phyloP scores from a whole-genome alignment of 768 basidiomycete species.

The Trichaptum fuscoviolaceum region DNA sequence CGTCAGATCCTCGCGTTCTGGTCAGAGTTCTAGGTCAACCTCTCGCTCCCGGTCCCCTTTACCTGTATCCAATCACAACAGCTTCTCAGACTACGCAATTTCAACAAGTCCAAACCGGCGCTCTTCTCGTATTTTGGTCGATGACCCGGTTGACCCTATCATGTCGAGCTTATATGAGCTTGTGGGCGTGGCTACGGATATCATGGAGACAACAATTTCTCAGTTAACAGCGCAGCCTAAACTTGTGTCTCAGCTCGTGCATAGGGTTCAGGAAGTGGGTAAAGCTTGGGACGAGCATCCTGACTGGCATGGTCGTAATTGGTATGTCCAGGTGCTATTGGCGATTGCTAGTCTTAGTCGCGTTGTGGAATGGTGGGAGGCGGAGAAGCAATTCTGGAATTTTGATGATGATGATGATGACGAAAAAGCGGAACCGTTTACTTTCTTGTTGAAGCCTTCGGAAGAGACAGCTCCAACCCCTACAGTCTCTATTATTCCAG shows the following conservation, averaged over 20 bases:
- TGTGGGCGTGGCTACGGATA: constrained; percentile 89
- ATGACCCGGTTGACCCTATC: constrained; percentile 85
- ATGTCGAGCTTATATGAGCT: constrained; percentile 88
- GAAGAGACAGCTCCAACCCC: constrained; percentile 49
- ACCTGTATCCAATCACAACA: constrained; percentile 54
- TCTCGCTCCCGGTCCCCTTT: constrained; percentile 93
- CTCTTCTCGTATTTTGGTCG: constrained; percentile 76
- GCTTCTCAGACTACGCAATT: constrained; percentile 48
- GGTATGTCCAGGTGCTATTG: constrained; percentile 96
- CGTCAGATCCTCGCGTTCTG: constrained; percentile 58
- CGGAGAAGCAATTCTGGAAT: constrained; percentile 99
- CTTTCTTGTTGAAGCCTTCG: constrained; percentile 89
- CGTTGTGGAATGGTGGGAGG: constrained; percentile 99
- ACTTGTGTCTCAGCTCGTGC: constrained; percentile 79
- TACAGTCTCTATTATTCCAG: constrained; percentile 24
- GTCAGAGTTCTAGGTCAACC: constrained; percentile 86
- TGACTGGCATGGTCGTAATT: constrained; percentile 95
- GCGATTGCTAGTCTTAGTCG: constrained; percentile 94
- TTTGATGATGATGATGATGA: constrained; percentile 83
- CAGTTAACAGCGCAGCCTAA: constrained; percentile 85
- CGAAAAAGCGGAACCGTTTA: constrained; percentile 85
- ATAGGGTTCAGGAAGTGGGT: constrained; percentile 86
- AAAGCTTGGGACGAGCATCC: constrained; percentile 97
- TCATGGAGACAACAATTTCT: constrained; percentile 82
- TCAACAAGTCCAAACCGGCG: constrained; percentile 54